A percentile compares a stretch with the other conserved stretches of the same genome.
These are phyloP conservation scores for Macaranga tanarius DNA, from an alignment of 441 rosid species.

Conservation along the genomic window DNA sequence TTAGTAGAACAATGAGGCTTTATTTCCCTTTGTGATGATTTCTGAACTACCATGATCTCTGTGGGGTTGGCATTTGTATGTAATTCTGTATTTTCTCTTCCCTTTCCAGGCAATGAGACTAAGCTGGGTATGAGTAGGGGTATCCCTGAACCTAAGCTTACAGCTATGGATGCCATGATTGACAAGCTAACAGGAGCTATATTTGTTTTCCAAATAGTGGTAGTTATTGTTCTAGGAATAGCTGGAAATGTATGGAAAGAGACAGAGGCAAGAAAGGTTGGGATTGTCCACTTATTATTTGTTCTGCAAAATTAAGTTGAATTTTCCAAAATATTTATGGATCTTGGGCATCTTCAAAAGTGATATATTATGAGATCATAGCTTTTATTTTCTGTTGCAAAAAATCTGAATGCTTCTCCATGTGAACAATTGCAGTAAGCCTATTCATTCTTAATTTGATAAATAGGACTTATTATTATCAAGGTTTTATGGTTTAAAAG, in stretches of 20 bases:
- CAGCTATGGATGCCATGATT: slow-evolving; percentile 99
- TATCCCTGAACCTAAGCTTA: slow-evolving; percentile 96
- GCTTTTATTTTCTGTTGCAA: slow-evolving; percentile 1
- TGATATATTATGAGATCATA: not conserved
- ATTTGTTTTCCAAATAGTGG: slow-evolving; percentile 96
- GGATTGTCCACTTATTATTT: slow-evolving; percentile 23
- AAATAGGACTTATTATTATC: not conserved
- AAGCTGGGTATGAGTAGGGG: slow-evolving; percentile 99
- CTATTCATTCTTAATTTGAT: not conserved
- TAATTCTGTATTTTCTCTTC: not conserved
- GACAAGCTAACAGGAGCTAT: slow-evolving; percentile 99
- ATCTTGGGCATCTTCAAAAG: not conserved
- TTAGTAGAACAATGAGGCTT: not conserved
- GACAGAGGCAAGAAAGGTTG: slow-evolving; percentile 93
- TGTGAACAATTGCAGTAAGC: not conserved
- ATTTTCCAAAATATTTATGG: slow-evolving; percentile 4
- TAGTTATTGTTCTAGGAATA: slow-evolving; percentile 86
- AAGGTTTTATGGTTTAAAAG: not conserved
- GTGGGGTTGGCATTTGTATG: slow-evolving; percentile 14
- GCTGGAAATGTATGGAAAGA: slow-evolving; percentile 99
- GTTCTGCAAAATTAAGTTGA: slow-evolving; percentile 8
- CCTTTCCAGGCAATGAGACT: slow-evolving; percentile 81
- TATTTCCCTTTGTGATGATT: slow-evolving; percentile 7
- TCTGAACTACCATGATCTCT: not conserved
- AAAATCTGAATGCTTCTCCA: not conserved